Percentiles rank a stretch among this genome's conserved stretches.
Conservation (phyloP, 768 basidiomycete species). For the Pulveroboletus frians region DNA sequence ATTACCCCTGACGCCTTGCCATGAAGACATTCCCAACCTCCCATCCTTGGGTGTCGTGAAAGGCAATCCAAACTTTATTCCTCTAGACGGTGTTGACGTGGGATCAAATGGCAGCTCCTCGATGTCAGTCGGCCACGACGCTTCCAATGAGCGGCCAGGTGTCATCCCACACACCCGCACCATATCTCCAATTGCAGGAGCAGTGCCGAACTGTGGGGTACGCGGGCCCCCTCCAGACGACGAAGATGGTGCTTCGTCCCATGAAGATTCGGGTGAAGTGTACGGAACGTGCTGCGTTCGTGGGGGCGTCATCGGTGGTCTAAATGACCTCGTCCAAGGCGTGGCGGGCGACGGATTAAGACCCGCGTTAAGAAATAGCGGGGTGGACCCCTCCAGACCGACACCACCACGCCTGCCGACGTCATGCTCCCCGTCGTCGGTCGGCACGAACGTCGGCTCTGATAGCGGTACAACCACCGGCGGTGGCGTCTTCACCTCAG, state of each 20-base stretch:
- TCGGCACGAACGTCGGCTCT: slow-evolving; percentile 69
- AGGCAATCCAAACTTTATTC: slow-evolving; percentile 54
- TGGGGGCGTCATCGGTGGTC: slow-evolving; percentile 48
- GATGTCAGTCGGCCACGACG: slow-evolving; percentile 15
- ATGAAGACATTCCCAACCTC: slow-evolving; percentile 32
- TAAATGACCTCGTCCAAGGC: slow-evolving; percentile 39
- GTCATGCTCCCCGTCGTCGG: slow-evolving; percentile 41
- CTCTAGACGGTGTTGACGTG: slow-evolving; percentile 75
- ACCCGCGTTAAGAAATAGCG: slow-evolving; percentile 52
- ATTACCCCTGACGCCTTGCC: slow-evolving; percentile 28
- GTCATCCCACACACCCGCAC: slow-evolving; percentile 37
- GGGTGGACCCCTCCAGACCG: slow-evolving; percentile 42
- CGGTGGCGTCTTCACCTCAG: slow-evolving; percentile 38
- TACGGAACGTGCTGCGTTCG: slow-evolving; percentile 24
- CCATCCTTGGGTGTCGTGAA: slow-evolving; percentile 63
- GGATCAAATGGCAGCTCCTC: slow-evolving; percentile 70
- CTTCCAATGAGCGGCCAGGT: slow-evolving; percentile 35
- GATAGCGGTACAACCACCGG: slow-evolving; percentile 28
- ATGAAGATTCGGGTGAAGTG: slow-evolving; percentile 37
- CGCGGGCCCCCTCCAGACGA: slow-evolving; percentile 49
- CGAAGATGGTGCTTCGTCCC: slow-evolving; percentile 39
- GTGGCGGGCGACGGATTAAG: slow-evolving; percentile 53
- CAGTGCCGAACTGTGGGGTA: slow-evolving; percentile 44
- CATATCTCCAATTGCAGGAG: slow-evolving; percentile 30
- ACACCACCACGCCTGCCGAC: neutral